Evolutionary conservation across 805 yeast genomes (phyloP), one percentile per base, ranked within the genome.

Genomic region (Cyberlindnera petersonii): DNA sequence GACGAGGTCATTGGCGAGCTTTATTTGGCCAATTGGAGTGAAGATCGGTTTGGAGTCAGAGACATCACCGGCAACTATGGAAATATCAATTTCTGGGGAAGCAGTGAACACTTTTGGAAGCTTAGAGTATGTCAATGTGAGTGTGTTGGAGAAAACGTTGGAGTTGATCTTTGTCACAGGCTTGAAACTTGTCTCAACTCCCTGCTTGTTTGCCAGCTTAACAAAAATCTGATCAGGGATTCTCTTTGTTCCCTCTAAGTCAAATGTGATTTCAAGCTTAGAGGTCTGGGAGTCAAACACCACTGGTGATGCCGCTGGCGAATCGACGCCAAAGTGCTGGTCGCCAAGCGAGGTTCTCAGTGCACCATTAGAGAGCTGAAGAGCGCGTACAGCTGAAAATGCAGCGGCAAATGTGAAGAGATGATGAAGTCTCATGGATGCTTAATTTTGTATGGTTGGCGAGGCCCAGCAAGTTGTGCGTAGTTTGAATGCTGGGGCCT

Each of bases 221-320:
- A 56, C 33, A 18, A 50, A 52, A 20, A 52, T 38, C 33, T 52
- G 58, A 7, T 53, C 50, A n/a, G 59, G 59, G 29, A 49, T 43
- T 30, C 37, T 47, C 35, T 42, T 33, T 14, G 44, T 37, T 2
- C 47, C 42, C 20, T 37, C 45, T n/a, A 50, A 18, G 10, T 46
- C 46, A 34, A 52, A 54, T 5, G 44, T 22, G 26, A 55, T 43
- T 9, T 48, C 52, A 9, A 54, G 8, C 26, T 46, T 44, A 19
- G 49, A 37, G 13, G 29, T 15, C 1, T 44, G 26, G 3, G 44
- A 42, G 40, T 41, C 49, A 17, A 53, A 48, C 16, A 32, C 31
- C 17, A 51, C 38, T 5, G 57, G 33, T 17, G 28, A 17, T 6
- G 21, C 16, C 9, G 44, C 28, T 31, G 44, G 44, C 15, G 37